Evolutionary conservation across 106 monocot species (phyloP).

Genomic region (Acanthochlamys bracteata): DNA sequence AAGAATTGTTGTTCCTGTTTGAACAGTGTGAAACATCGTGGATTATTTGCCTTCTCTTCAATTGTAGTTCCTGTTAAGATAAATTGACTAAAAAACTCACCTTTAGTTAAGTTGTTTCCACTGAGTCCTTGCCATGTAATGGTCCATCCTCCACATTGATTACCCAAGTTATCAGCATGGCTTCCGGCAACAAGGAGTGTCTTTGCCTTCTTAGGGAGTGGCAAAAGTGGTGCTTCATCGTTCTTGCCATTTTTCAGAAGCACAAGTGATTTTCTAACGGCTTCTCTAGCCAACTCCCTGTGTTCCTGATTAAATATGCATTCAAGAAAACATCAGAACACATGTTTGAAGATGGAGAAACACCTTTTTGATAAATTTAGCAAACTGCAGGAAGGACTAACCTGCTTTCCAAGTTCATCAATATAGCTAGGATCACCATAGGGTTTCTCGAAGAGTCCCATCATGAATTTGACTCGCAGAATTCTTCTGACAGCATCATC

Average conservation of each 20-base stretch:
- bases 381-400: constrained; percentile 33
- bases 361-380: constrained; percentile 41
- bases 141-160: constrained; percentile 15
- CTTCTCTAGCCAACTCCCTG: constrained; percentile 16
- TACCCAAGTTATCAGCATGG: constrained; percentile 14
- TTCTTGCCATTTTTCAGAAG: constrained; percentile 14
- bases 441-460: constrained; percentile 49
- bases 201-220: constrained; percentile 12
- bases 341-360: constrained; percentile 12
- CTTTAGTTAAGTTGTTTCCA: constrained; percentile 3
- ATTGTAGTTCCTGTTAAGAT: too few species aligned
- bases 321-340: too few species aligned
- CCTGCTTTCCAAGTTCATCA: constrained; percentile 32
- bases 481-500: constrained; percentile 42
- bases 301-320: constrained; percentile 11
- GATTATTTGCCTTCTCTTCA: neutral
- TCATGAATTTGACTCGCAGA: constrained; percentile 33
- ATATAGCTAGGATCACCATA: constrained; percentile 17
- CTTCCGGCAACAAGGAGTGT: constrained; percentile 10
- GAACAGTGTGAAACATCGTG: neutral
- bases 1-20: constrained; percentile 12
- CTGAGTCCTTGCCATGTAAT: constrained; percentile 12
- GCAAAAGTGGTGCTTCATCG: constrained; percentile 6
- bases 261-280: constrained; percentile 16
- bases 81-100: too few species aligned